A percentile compares a stretch with the other conserved stretches of the same genome.
Conservation (phyloP, 441 rosid species). For the Pelargonium australe region DNA sequence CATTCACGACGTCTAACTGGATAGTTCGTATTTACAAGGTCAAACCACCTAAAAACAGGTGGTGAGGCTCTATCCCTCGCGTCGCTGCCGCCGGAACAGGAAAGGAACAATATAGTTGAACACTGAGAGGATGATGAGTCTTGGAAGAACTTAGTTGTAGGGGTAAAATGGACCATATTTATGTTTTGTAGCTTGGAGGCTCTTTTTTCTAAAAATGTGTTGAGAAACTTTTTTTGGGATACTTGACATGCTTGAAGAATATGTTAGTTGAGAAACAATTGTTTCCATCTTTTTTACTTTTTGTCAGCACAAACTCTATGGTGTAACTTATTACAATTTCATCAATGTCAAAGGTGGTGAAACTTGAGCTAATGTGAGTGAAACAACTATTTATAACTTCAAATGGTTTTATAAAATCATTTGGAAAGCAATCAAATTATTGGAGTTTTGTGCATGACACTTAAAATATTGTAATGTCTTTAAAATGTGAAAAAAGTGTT, state of each 20-base stretch:
- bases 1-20: slow-evolving; percentile 95
- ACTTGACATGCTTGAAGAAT: not conserved
- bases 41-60: slow-evolving; percentile 87
- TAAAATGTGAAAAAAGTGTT: no score
- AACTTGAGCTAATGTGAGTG: not conserved
- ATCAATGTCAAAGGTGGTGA: not conserved
- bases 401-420: no score
- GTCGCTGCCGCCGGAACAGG: not conserved
- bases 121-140: slow-evolving; percentile 9
- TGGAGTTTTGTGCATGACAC: no score
- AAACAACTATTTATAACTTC: no score
- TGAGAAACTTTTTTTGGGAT: slow-evolving; percentile 20
- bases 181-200: slow-evolving; percentile 19
- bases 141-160: slow-evolving; percentile 19
- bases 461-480: no score
- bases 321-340: not conserved
- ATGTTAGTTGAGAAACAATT: not conserved
- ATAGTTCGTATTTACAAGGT: slow-evolving; percentile 93
- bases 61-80: slow-evolving; percentile 34
- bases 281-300: not conserved
- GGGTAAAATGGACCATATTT: slow-evolving; percentile 13
- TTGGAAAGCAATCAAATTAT: no score
- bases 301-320: not conserved
- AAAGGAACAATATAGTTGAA: slow-evolving; percentile 5
- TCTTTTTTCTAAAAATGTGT: slow-evolving; percentile 15